Evolutionary conservation across 192 early-diverging fungal species (phyloP).

Genomic region (Backusella parvicylindrica): DNA sequence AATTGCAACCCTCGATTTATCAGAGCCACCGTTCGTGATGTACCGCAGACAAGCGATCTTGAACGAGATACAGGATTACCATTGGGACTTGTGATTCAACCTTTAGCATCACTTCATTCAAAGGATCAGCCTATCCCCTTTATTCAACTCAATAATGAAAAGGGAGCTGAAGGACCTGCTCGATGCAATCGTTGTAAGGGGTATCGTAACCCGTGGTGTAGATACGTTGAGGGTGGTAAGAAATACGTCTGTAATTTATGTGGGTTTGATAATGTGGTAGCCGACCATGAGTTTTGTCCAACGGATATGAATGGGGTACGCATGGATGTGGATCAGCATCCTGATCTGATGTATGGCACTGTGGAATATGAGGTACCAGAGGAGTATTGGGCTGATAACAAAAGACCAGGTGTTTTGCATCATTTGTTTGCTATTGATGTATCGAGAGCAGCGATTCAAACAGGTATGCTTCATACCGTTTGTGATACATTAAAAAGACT

Average conservation of each 20-base stretch:
- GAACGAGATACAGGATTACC: slow-evolving; percentile 77
- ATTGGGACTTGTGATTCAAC: slow-evolving; percentile 86
- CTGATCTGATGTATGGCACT: slow-evolving; percentile 86
- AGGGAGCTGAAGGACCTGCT: slow-evolving; percentile 78
- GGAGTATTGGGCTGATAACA: slow-evolving; percentile 63
- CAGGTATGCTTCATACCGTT: slow-evolving; percentile 71
- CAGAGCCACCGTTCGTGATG: slow-evolving; percentile 82
- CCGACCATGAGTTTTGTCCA: slow-evolving; percentile 89
- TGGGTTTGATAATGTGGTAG: slow-evolving; percentile 79
- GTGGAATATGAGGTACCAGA: slow-evolving; percentile 85
- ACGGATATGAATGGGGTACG: slow-evolving; percentile 90
- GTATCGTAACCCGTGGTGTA: slow-evolving; percentile 90
- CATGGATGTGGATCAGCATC: slow-evolving; percentile 77
- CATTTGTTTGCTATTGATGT: slow-evolving; percentile 97
- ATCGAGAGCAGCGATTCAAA: slow-evolving; percentile 80
- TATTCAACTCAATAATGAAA: slow-evolving; percentile 65
- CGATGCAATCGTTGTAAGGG: slow-evolving; percentile 90
- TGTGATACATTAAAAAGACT: slow-evolving; percentile 67
- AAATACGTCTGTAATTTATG: slow-evolving; percentile 96
- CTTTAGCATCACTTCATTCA: slow-evolving; percentile 77
- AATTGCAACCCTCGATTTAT: slow-evolving; percentile 90
- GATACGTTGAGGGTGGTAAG: slow-evolving; percentile 87
- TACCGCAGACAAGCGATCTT: slow-evolving; percentile 83
- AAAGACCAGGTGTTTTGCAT: slow-evolving; percentile 57
- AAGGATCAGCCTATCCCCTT: slow-evolving; percentile 77